Evolutionary conservation across 2,329 filamentous ascomycete species (phyloP).

Genomic region (Trichoderma sp.): DNA sequence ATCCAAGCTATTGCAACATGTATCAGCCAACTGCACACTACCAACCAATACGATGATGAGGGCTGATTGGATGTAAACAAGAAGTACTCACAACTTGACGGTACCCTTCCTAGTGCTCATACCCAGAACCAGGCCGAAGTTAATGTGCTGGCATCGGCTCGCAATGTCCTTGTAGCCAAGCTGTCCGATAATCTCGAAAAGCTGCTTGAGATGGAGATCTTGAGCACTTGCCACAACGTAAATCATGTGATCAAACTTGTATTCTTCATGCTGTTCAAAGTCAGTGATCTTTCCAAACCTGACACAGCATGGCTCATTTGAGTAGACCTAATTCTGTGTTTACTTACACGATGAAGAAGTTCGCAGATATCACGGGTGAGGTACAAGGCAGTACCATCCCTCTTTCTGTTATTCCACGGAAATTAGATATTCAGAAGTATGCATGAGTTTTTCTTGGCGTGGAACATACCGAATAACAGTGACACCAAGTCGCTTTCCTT

Average conservation of each 20-base stretch:
- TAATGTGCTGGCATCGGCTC: constrained; percentile 70
- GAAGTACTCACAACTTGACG: constrained; percentile 63
- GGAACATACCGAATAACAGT: constrained; percentile 61
- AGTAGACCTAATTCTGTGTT: not conserved
- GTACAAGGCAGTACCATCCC: constrained; percentile 76
- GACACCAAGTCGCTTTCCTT: constrained; percentile 70
- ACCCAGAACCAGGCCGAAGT: constrained; percentile 72
- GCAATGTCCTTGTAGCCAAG: constrained; percentile 70
- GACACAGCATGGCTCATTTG: not conserved
- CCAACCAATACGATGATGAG: not conserved
- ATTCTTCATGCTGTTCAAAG: constrained; percentile 51
- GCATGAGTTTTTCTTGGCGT: not conserved
- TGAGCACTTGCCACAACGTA: constrained; percentile 76
- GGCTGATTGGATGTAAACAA: not conserved
- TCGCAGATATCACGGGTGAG: constrained; percentile 79
- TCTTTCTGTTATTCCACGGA: constrained; percentile 50
- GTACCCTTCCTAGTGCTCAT: constrained; percentile 74
- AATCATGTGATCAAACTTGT: constrained; percentile 77
- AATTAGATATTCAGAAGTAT: not conserved
- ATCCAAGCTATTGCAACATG: constrained; percentile 42
- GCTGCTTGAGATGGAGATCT: constrained; percentile 71
- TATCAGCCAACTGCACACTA: not conserved
- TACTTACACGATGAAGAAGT: constrained; percentile 60
- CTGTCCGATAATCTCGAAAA: constrained; percentile 76
- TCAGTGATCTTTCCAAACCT: not conserved